Percentiles rank a stretch among this genome's conserved stretches.
phyloP scores from a whole-genome alignment of 495 filamentous ascomycete genomes.

The Echria macrotheca region DNA sequence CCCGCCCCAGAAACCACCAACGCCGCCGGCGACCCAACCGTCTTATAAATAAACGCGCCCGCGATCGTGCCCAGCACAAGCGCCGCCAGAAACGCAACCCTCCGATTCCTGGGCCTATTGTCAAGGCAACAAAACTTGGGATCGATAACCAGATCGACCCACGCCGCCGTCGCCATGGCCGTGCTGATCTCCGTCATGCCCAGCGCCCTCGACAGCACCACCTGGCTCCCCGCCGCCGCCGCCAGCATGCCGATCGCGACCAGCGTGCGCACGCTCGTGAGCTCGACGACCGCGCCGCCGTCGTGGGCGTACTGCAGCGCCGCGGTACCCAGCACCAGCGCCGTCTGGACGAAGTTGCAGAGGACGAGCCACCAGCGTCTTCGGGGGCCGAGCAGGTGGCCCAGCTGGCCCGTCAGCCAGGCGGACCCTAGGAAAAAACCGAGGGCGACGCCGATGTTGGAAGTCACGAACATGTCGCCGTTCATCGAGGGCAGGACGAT shows the following conservation, averaged over 20 bases:
- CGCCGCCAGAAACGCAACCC: conserved; percentile 45
- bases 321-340: conserved; percentile 48
- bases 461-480: conserved; percentile 41
- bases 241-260: conserved; percentile 48
- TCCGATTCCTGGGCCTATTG: conserved; percentile 49
- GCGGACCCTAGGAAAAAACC: conserved; percentile 50
- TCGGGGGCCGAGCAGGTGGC: conserved; percentile 47
- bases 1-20: conserved; percentile 39
- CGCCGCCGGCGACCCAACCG: conserved; percentile 36
- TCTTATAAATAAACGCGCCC: conserved; percentile 45
- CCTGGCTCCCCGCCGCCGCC: conserved; percentile 53
- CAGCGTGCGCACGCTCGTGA: conserved; percentile 33
- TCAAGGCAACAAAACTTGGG: conserved; percentile 33
- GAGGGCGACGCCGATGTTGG: conserved; percentile 51
- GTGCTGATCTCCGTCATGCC: conserved; percentile 58
- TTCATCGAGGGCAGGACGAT: conserved; percentile 45
- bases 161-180: conserved; percentile 64
- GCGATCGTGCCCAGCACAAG: conserved; percentile 49
- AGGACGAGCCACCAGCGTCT: conserved; percentile 47
- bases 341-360: conserved; percentile 49
- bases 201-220: conserved; percentile 50
- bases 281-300: conserved; percentile 16
- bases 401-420: conserved; percentile 51
- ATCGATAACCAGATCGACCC: conserved; percentile 57
- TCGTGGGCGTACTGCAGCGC: conserved; percentile 37